These are phyloP conservation scores for Drechslerella dactyloides DNA, from an alignment of 2,329 filamentous ascomycete species.

Conservation along the genomic window DNA sequence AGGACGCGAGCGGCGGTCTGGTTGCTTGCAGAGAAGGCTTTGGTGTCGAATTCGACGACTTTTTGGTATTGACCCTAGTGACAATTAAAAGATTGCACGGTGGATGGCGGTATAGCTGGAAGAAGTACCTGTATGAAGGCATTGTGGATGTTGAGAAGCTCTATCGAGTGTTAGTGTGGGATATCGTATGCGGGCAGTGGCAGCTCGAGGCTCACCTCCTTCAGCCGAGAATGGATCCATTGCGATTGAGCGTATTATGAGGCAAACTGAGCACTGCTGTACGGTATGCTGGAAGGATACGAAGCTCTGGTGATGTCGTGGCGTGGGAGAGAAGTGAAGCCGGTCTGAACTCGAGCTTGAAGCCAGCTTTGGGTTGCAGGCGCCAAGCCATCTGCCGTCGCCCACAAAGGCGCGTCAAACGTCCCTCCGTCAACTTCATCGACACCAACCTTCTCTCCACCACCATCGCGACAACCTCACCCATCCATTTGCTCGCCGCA, in stretches of 20 bases:
- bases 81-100: conserved; percentile 8
- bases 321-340: conserved; percentile 12
- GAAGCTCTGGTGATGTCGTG: conserved; percentile 2
- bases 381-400: conserved; percentile 39
- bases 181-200: background rate
- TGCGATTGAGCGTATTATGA: conserved; percentile 22
- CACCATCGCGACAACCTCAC: conserved; percentile 1
- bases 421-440: conserved; percentile 9
- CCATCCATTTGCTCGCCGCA: background rate
- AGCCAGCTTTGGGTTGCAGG: conserved; percentile 51
- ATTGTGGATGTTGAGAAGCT: conserved; percentile 74
- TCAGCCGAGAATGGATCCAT: conserved; percentile 76
- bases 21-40: conserved; percentile 79
- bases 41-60: conserved; percentile 83
- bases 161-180: conserved; percentile 55
- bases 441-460: conserved; percentile 4
- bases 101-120: conserved; percentile 56
- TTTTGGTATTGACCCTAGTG: conserved; percentile 77
- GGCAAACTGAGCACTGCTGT: background rate
- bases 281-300: conserved; percentile 7
- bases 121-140: conserved; percentile 67
- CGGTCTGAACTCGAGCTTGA: conserved; percentile 41
- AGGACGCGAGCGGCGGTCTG: conserved; percentile 76
- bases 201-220: conserved; percentile 58
- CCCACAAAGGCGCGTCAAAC: conserved; percentile 43